Percentiles rank a stretch among this genome's conserved stretches.
phyloP scores from a whole-genome alignment of 768 basidiomycete species.

The Leucosporidium creatinivorum region DNA sequence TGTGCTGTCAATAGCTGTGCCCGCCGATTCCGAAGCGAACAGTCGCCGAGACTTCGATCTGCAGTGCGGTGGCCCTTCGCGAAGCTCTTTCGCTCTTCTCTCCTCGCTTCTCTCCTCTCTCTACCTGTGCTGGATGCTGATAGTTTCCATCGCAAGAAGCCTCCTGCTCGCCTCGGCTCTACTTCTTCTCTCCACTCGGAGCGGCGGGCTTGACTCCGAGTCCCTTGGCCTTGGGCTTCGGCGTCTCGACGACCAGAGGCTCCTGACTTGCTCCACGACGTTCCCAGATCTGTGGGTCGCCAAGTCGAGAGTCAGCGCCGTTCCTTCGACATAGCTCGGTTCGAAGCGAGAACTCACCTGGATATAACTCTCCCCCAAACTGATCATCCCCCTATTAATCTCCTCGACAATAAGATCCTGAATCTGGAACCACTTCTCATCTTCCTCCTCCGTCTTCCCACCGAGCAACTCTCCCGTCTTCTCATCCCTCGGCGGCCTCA shows the following conservation, averaged over 20 bases:
- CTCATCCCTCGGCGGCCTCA: constrained; percentile 40
- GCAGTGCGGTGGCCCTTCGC: no score
- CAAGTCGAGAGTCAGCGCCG: neutral
- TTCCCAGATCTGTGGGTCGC: constrained; percentile 26
- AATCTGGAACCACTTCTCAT: constrained; percentile 90
- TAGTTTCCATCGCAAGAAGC: no score
- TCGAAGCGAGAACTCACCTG: constrained; percentile 53
- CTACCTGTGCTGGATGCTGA: no score
- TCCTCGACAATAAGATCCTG: constrained; percentile 96
- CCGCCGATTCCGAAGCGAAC: no score
- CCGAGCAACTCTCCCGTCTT: constrained; percentile 45
- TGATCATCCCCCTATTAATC: constrained; percentile 95
- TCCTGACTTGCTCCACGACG: constrained; percentile 11
- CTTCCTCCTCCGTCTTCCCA: constrained; percentile 52
- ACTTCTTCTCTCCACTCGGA: no score
- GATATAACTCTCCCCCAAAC: constrained; percentile 89
- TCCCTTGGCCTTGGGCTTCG: constrained; percentile 11
- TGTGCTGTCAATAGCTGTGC: no score
- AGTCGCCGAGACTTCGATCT: no score
- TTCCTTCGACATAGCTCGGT: no score
- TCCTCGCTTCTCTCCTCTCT: no score
- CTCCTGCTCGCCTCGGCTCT: no score
- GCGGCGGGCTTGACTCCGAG: no score
- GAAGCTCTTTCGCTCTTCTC: no score
- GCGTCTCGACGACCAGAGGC: constrained; percentile 15